Evolutionary conservation across 257 asterid genomes (phyloP).

Genomic region (Primulina eburnea): DNA sequence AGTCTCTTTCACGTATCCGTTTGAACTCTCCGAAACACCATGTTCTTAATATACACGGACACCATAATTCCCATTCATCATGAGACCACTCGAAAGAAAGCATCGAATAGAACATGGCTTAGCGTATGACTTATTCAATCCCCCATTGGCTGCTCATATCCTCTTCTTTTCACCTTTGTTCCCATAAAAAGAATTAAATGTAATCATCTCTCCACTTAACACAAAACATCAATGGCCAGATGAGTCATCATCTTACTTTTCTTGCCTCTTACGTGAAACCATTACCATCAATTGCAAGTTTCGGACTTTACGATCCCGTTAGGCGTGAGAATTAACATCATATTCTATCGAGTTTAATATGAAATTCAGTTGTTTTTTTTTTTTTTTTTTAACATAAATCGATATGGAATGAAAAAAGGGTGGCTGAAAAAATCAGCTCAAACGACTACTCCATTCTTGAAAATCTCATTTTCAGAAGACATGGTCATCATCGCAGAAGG

Average conservation of each 20-base stretch:
- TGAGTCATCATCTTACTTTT: constrained; percentile 25
- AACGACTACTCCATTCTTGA: constrained; percentile 25
- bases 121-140: constrained; percentile 60
- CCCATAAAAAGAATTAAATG: constrained; percentile 18
- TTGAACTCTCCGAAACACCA: no score
- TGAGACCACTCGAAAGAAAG: background rate
- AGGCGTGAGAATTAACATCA: no score
- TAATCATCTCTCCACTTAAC: constrained; percentile 29
- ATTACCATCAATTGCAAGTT: background rate
- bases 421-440: constrained; percentile 29
- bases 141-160: constrained; percentile 37
- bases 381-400: no score
- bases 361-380: no score
- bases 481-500: constrained; percentile 21
- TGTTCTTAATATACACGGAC: no score
- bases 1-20: no score
- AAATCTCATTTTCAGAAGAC: constrained; percentile 10
- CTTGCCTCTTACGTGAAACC: constrained; percentile 60
- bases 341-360: no score
- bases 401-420: background rate
- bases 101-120: constrained; percentile 31
- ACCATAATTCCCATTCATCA: background rate
- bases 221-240: constrained; percentile 21
- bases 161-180: background rate
- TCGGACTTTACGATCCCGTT: no score